Evolutionary conservation across 2,329 filamentous ascomycete species (phyloP).

Genomic region (Microdochium trichocladiopsis): DNA sequence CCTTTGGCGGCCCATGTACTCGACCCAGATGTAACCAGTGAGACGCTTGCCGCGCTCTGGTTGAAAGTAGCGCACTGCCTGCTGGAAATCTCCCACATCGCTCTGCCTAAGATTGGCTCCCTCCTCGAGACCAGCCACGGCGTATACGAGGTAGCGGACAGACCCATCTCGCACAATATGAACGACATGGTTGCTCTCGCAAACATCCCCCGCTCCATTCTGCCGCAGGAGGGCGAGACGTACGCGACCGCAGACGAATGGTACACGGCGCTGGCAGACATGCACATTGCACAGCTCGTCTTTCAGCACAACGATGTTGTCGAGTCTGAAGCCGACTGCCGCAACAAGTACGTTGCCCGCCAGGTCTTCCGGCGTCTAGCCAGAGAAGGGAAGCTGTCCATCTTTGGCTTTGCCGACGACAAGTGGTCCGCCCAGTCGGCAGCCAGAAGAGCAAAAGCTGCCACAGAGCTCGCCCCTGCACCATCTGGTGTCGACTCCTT

Average conservation of each 20-base stretch:
- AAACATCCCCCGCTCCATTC: slow-evolving; percentile 8
- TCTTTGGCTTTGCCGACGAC: slow-evolving; percentile 17
- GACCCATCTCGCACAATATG: slow-evolving; percentile 35
- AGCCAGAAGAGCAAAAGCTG: not conserved
- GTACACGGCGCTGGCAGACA: slow-evolving; percentile 27
- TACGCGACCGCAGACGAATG: slow-evolving; percentile 27
- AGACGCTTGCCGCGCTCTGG: slow-evolving; percentile 26
- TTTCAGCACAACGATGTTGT: slow-evolving; percentile 33
- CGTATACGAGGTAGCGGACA: slow-evolving; percentile 16
- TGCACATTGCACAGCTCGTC: slow-evolving; percentile 29
- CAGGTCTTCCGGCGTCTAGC: slow-evolving; percentile 29
- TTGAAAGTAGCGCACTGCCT: slow-evolving; percentile 30
- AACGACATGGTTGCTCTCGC: slow-evolving; percentile 23
- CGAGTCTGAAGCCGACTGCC: slow-evolving; percentile 26
- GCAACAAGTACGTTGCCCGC: slow-evolving; percentile 33
- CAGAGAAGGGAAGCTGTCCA: slow-evolving; percentile 14
- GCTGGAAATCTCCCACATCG: slow-evolving; percentile 25
- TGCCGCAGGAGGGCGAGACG: slow-evolving; percentile 8
- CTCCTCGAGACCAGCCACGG: slow-evolving; percentile 17
- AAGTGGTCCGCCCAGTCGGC: slow-evolving; percentile 19
- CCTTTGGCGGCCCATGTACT: slow-evolving; percentile 13
- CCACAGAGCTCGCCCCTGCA: slow-evolving; percentile 5
- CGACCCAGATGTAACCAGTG: slow-evolving; percentile 22
- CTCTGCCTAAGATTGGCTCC: slow-evolving; percentile 30
- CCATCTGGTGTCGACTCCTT: slow-evolving; percentile 9